These are phyloP conservation scores for Gyromitra esculenta DNA, from an alignment of 2,329 filamentous ascomycete species.

Conservation along the genomic window DNA sequence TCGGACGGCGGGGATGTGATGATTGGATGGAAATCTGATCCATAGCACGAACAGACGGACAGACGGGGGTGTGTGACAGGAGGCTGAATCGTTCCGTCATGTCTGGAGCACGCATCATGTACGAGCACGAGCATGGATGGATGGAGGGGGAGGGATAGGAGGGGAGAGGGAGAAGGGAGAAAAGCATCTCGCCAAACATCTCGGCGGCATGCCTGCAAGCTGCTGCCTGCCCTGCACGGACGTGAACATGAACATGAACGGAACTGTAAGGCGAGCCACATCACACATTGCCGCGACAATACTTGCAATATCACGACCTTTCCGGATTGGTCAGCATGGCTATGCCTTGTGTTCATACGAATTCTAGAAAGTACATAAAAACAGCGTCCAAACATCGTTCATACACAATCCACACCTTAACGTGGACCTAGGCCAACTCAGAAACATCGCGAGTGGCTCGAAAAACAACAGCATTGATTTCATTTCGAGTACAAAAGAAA, in stretches of 20 bases:
- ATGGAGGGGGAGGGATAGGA: too few relatives aligned
- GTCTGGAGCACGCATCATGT: constrained; percentile 32
- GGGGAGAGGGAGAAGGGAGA: background rate
- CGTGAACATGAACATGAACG: constrained; percentile 8
- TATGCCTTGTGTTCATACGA: background rate
- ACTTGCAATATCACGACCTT: background rate
- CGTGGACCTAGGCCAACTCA: background rate
- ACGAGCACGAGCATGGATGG: constrained; percentile 14
- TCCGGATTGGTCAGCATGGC: background rate
- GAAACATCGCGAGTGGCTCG: background rate
- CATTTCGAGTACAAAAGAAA: background rate
- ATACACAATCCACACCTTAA: background rate
- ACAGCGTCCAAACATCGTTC: background rate
- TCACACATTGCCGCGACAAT: background rate
- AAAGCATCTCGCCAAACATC: constrained; percentile 47
- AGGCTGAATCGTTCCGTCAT: constrained; percentile 34
- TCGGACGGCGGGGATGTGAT: constrained; percentile 4
- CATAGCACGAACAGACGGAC: background rate
- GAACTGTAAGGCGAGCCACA: background rate
- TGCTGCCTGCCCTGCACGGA: constrained; percentile 19
- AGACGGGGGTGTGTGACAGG: background rate
- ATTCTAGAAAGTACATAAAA: background rate
- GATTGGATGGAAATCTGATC: constrained; percentile 22
- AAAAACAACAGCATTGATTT: background rate
- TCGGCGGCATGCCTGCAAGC: constrained; percentile 7